Evolutionary conservation across 148 eudicot genomes (phyloP).

Genomic region (Amaranthus cruentus): DNA sequence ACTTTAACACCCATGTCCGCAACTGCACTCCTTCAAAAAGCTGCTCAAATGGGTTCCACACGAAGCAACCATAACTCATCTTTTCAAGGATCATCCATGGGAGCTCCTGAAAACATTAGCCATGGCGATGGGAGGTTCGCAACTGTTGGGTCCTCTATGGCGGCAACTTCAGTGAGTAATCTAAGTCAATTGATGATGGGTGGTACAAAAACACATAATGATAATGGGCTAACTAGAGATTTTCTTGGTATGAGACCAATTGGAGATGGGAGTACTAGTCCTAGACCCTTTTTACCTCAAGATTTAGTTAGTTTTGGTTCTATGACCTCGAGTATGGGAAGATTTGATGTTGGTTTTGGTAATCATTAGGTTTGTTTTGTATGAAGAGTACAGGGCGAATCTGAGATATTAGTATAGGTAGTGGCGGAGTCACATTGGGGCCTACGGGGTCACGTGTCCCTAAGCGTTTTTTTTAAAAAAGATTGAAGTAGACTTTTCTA

Average conservation of each 20-base stretch:
- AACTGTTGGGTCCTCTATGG: not conserved
- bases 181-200: constrained; percentile 45
- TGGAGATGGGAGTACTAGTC: constrained; percentile 38
- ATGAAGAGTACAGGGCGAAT: too few species aligned
- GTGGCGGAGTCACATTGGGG: too few species aligned
- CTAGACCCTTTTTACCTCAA: constrained; percentile 50
- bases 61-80: constrained; percentile 37
- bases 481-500: too few species aligned
- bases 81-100: constrained; percentile 40
- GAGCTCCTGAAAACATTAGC: constrained; percentile 36
- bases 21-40: constrained; percentile 85
- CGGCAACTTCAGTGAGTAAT: constrained; percentile 22
- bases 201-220: not conserved
- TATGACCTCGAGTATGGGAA: constrained; percentile 55
- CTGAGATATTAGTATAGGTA: too few species aligned
- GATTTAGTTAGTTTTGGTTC: constrained; percentile 69
- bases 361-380: constrained; percentile 25
- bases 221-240: constrained; percentile 56
- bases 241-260: constrained; percentile 68
- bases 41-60: constrained; percentile 83
- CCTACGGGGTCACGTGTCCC: too few species aligned
- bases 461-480: too few species aligned
- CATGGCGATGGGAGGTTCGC: not conserved
- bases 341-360: constrained; percentile 39
- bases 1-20: constrained; percentile 73